phyloP scores from a whole-genome alignment of 441 rosid species.

The Populus trichocarpa region DNA sequence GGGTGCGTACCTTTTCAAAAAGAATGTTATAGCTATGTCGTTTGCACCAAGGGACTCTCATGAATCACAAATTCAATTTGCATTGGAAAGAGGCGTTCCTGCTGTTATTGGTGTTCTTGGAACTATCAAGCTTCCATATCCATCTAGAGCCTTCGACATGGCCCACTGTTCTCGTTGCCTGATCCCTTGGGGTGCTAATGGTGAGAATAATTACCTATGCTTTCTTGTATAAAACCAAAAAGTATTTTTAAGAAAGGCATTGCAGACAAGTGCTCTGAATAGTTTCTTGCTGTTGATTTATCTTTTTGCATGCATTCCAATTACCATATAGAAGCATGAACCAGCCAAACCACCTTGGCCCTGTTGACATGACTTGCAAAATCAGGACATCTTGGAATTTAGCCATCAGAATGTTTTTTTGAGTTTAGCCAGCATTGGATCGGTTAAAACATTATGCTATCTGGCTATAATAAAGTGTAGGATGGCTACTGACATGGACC shows the following conservation, averaged over 20 bases:
- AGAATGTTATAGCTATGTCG: conserved; percentile 89
- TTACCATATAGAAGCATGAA: not conserved
- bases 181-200: conserved; percentile 92
- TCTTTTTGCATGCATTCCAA: not conserved
- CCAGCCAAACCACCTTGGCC: not conserved
- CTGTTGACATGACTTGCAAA: not conserved
- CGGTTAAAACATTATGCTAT: not conserved
- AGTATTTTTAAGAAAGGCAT: not conserved
- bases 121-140: conserved; percentile 78
- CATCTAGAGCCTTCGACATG: conserved; percentile 41
- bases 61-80: conserved; percentile 97
- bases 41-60: conserved; percentile 98
- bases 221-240: not conserved
- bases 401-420: not conserved
- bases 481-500: not conserved
- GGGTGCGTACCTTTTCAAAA: conserved; percentile 95
- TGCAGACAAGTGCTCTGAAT: not conserved
- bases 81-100: conserved; percentile 95
- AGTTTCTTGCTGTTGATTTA: not conserved
- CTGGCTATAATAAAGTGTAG: not conserved
- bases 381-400: not conserved
- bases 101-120: conserved; percentile 97
- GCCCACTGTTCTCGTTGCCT: conserved; percentile 78
- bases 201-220: conserved; percentile 35
- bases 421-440: not conserved